These are phyloP conservation scores for Rhodotorula babjevae DNA, from an alignment of 768 basidiomycete species.

Conservation along the genomic window DNA sequence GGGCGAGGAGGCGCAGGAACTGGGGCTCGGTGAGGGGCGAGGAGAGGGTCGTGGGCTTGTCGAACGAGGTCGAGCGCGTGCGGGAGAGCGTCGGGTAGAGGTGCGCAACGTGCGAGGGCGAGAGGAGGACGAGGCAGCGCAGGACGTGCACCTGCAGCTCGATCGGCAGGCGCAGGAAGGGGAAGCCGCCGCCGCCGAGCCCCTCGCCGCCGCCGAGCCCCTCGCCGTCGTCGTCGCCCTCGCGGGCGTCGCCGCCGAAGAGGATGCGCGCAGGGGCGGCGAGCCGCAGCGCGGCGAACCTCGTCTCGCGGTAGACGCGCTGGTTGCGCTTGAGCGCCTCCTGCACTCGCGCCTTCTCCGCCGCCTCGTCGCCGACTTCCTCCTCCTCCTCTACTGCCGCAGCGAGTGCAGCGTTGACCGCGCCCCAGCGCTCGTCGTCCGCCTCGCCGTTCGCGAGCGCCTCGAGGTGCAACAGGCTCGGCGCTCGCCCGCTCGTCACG, in stretches of 20 bases:
- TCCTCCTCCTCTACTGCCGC: neutral
- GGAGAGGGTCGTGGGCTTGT: neutral
- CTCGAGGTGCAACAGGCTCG: conserved; percentile 34
- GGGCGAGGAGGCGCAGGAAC: conserved; percentile 26
- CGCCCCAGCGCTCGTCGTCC: conserved; percentile 2
- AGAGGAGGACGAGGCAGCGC: conserved; percentile 22
- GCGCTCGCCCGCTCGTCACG: conserved; percentile 12
- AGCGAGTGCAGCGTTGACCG: neutral
- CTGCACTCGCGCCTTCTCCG: conserved; percentile 5
- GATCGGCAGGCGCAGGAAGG: conserved; percentile 33
- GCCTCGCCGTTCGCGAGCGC: conserved; percentile 21
- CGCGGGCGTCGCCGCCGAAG: conserved; percentile 15
- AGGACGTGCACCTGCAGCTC: conserved; percentile 36
- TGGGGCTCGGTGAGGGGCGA: conserved; percentile 23
- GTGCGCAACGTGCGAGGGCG: conserved; percentile 9
- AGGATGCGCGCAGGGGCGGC: conserved; percentile 15
- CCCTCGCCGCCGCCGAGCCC: neutral
- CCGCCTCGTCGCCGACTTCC: neutral
- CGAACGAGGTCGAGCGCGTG: rapidly evolving
- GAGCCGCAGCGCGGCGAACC: conserved; percentile 14
- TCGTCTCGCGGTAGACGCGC: conserved; percentile 21
- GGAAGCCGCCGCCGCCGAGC: conserved; percentile 1
- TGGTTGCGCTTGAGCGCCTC: conserved; percentile 30
- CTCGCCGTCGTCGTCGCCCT: too few relatives aligned
- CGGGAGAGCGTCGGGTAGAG: conserved; percentile 11